These are phyloP conservation scores for Tetrapisispora arboricola DNA, from an alignment of 805 yeast species.

Conservation along the genomic window DNA sequence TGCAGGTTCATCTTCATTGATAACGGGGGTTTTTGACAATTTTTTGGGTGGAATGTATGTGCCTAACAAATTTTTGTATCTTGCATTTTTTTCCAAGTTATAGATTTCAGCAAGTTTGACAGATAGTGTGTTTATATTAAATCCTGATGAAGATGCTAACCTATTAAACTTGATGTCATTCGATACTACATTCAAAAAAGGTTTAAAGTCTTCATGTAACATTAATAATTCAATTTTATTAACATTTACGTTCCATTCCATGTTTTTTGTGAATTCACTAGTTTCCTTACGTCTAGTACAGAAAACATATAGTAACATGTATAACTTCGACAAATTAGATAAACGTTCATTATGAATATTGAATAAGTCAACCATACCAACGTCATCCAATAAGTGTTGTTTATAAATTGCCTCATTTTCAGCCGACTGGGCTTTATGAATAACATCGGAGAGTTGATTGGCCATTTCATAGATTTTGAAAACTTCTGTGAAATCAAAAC, in stretches of 20 bases:
- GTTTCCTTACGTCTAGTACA: constrained; percentile 26
- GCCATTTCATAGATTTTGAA: constrained; percentile 40
- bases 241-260: constrained; percentile 55
- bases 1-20: constrained; percentile 20
- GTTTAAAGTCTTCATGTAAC: constrained; percentile 45
- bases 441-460: constrained; percentile 38
- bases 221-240: constrained; percentile 66
- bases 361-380: constrained; percentile 36
- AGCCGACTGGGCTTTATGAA: constrained; percentile 33
- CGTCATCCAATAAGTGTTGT: constrained; percentile 40
- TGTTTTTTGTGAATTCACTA: constrained; percentile 28
- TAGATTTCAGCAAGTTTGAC: constrained; percentile 58
- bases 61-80: constrained; percentile 62
- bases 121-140: constrained; percentile 50
- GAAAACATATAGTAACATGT: constrained; percentile 37
- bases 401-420: constrained; percentile 40
- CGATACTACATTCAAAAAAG: constrained; percentile 62
- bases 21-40: constrained; percentile 1
- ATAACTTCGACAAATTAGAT: constrained; percentile 34
- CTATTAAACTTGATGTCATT: constrained; percentile 52
- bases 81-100: constrained; percentile 46
- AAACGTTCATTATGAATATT: constrained; percentile 31
- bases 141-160: constrained; percentile 53
- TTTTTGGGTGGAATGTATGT: constrained; percentile 30
- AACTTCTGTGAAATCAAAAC: constrained; percentile 60